Evolutionary conservation across 371 early-diverging fungal species (phyloP), one percentile per base, ranked within the genome.

Genomic region (Coemansia sp.): DNA sequence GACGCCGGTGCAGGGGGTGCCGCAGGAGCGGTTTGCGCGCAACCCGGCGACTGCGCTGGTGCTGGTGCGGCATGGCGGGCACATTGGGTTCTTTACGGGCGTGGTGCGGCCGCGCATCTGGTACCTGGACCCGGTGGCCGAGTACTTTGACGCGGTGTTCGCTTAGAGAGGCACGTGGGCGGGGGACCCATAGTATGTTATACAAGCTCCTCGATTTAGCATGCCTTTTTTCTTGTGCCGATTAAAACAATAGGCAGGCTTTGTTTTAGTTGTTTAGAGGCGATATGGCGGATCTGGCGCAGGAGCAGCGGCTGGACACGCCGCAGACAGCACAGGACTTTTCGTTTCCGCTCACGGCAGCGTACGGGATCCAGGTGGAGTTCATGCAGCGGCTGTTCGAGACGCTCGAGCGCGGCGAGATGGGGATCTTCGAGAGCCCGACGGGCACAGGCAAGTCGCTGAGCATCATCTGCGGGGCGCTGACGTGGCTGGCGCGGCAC

Each of bases 381-480:
- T 92, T 94, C 53, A 94, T 95, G 94, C 63, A 72, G 36, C 75
- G 78, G 29, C 77, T 94, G 31, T 93, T 89, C 69, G 77, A 83
- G 9, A 81, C 83, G 5, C 72, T 93, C 4, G 87, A 89, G 18
- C 60, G 81, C 24, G 77, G 84, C 4, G 85, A 91, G 56, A 83
- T 95, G 53, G 91, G 88, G 7, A 84, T 96, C 2, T 91, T 94
- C 59, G 94, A 95, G 71, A 88, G 87, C 29, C 97, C 97, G 5
- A 96, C 95, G 3, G 95, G 97, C 11, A 95, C 95, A 5, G 95
- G 94, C 33, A 94, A 95, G 80, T 90, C 93, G 12, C 82, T 96
- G 4, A 89, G 89, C 60, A 78, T 94, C 32, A 86, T 94, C 37
- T 94, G 94, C 72, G 93, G 93, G 10, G 81, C 91, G 0, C 69